Percentiles rank a stretch among this genome's conserved stretches.
phyloP scores from a whole-genome alignment of 176 grass and related monocot genomes.

The Areca catechu region DNA sequence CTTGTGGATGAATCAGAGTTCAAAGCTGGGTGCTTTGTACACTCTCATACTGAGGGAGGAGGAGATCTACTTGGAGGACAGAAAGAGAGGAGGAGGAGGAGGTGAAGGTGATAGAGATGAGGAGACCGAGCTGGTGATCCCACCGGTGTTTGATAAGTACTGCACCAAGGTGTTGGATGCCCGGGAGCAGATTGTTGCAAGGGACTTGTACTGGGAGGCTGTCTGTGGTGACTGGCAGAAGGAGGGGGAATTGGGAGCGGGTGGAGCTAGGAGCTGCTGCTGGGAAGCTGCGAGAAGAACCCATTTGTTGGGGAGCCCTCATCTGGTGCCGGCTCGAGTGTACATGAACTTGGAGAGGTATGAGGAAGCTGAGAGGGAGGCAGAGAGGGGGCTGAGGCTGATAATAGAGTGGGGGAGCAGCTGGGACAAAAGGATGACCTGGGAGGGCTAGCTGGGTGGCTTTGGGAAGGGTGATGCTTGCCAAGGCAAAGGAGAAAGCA shows the following conservation, averaged over 20 bases:
- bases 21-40: conserved; percentile 47
- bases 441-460: conserved; percentile 84
- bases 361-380: conserved; percentile 33
- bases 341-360: conserved; percentile 39
- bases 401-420: conserved; percentile 69
- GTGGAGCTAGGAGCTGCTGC: conserved; percentile 37
- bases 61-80: conserved; percentile 22
- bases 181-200: conserved; percentile 34
- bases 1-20: conserved; percentile 59
- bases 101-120: conserved; percentile 2
- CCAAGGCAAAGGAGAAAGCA: conserved; percentile 23
- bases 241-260: conserved; percentile 1
- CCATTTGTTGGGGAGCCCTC: conserved; percentile 71
- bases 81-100: not conserved
- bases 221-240: conserved; percentile 8
- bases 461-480: conserved; percentile 49
- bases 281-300: conserved; percentile 41
- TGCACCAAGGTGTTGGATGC: conserved; percentile 51
- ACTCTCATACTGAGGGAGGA: conserved; percentile 43
- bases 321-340: conserved; percentile 54
- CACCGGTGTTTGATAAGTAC: conserved; percentile 51
- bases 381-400: conserved; percentile 39
- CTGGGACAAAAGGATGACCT: conserved; percentile 85
- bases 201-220: conserved; percentile 76
- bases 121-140: conserved; percentile 39